Evolutionary conservation across 208 protist species (phyloP), one percentile per base, ranked within the genome.

Genomic region (Crithidia thermophila): DNA sequence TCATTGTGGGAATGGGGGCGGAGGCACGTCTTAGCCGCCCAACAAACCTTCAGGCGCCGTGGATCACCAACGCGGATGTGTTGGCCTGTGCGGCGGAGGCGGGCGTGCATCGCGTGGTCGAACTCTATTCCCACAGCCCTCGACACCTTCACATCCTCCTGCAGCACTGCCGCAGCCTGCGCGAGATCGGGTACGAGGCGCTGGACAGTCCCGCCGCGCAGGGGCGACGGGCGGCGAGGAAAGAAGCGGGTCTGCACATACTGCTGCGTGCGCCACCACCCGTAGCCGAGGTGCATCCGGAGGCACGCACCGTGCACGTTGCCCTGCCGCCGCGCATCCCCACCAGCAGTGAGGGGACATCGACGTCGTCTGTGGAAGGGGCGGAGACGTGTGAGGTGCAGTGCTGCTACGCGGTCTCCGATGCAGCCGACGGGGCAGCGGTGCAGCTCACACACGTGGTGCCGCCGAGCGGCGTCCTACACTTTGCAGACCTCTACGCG

Each of bases 71-170:
- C 31, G 47, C 60, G 2, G 46, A 63, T 21, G 28, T 67, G 5
- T 51, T 82, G 7, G 39, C 68, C 36, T 62, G 79, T 4, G 84
- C 84, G 1, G 72, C 74, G 4, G 72, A 73, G 20, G 53, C 71
- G 31, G 80, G 80, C 1, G 77, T 80, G 31, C 69, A 69, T 28
- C 81, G 81, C 4, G 72, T 77, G 14, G 74, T 90, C 50, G 76
- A 86, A 57, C 55, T 86, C 13, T 67, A 69, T 58, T 51, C 68
- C 0, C 42, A 53, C 34, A 79, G 61, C 30, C n/a, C 56, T 9
- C 45, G 58, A 7, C 68, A 75, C 39, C 34, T 56, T 33, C 47
- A 45, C 25, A 66, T 74, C 28, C 45, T 74, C 2, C 33, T 59
- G 20, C 46, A 53, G 21, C 74, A 75, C 55, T 70, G 66, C 33